Base-by-base conservation (phyloP, 306 rosid species). In the Fragaria ananassa region DNA sequence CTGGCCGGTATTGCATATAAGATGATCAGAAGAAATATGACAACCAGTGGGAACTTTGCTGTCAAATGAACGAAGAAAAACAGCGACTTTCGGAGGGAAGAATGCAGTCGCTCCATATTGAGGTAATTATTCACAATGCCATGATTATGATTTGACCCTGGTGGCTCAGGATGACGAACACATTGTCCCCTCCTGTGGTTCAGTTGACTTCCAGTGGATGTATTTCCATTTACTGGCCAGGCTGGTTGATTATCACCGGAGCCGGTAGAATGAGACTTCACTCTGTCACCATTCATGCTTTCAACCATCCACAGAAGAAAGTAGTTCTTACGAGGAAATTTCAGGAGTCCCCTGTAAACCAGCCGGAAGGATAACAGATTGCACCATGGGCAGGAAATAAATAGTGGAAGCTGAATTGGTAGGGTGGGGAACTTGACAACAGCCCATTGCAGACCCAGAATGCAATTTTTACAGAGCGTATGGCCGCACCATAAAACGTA, bases 301-400 rank as follows among this genome's bases (percentile, higher is more conserved):
- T 95, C 98, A 75, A 95, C 92, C 98, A 95, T 95, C 98, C 98
- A 95, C n/a, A 95, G 90, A 81, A 95, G 98, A 77, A 95, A 95
- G 89, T 89, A 92, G 84, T 95, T 95, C 88, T 95, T 95, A 74
- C 89, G 92, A 76, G 98, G 98, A 87, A 89, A 95, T 78, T 58
- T 86, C 57, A 95, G 97, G 73, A 72, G 84, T 79, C 98, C 98
- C 45, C 85, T 81, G 76, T 90, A 90, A 81, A 95, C 92, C 68
- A 95, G 56, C 49, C 98, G 97, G 45, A 95, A 92, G 77, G 98
- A 95, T 78, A 95, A 60, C 63, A 92, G 90, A 82, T 89, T 92
- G 91, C 98, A 95, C 97, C 98, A 95, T 14, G 98, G 98, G 81
- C 98, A 95, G 64, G 97, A 88, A 39, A 95, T 92, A 74, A 95